phyloP scores from a whole-genome alignment of 306 rosid genomes.

The Glycine soja region DNA sequence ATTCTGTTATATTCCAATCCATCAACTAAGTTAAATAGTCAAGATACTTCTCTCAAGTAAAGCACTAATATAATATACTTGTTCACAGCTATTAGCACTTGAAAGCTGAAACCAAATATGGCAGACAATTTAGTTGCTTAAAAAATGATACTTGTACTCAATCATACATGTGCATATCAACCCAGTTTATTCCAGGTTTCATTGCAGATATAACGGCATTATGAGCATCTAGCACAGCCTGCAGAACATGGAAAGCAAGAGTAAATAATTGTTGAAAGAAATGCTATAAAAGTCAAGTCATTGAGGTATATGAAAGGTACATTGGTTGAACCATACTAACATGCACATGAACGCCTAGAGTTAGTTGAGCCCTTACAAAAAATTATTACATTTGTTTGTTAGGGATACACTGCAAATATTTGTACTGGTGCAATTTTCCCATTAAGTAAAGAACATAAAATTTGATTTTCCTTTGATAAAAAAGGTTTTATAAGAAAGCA shows the following conservation, averaged over 20 bases:
- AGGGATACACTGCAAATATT: neutral
- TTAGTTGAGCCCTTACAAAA: slow-evolving; percentile 4
- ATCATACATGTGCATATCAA: slow-evolving; percentile 88
- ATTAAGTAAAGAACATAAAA: slow-evolving; percentile 22
- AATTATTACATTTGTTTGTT: neutral
- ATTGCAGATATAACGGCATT: slow-evolving; percentile 77
- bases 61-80: slow-evolving; percentile 28
- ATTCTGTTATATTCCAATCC: slow-evolving; percentile 15
- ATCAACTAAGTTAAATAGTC: slow-evolving; percentile 31
- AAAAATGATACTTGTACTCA: slow-evolving; percentile 13
- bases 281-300: slow-evolving; percentile 23
- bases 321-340: slow-evolving; percentile 26
- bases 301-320: slow-evolving; percentile 28
- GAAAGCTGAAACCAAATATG: slow-evolving; percentile 40
- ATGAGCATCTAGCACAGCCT: slow-evolving; percentile 96
- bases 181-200: slow-evolving; percentile 88
- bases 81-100: slow-evolving; percentile 11
- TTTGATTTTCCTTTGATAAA: slow-evolving; percentile 22
- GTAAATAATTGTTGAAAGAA: slow-evolving; percentile 13
- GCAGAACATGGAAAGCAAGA: slow-evolving; percentile 43
- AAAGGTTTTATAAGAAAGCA: slow-evolving; percentile 36
- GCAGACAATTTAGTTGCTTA: slow-evolving; percentile 25
- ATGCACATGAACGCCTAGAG: slow-evolving; percentile 20
- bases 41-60: slow-evolving; percentile 12
- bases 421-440: slow-evolving; percentile 15